Percentiles rank a stretch among this genome's conserved stretches.
These are phyloP conservation scores for Pyronema domesticum DNA, from an alignment of 495 filamentous ascomycete species.

Conservation along the genomic window DNA sequence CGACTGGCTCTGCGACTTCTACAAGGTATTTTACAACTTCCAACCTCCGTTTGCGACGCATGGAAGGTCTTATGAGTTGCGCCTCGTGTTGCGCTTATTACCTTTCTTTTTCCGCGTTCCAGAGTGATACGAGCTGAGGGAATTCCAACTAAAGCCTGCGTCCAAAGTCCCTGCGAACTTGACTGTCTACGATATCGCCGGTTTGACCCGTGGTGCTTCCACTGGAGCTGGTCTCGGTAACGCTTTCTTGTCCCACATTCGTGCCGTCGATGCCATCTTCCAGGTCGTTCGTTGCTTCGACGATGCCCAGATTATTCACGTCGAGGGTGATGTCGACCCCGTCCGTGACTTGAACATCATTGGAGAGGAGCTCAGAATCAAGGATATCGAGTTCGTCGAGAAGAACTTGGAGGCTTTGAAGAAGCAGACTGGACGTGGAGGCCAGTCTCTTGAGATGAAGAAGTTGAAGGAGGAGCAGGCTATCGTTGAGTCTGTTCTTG, in stretches of 20 bases:
- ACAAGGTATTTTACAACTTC: constrained; percentile 32
- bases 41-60: background rate
- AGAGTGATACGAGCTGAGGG: constrained; percentile 6
- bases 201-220: constrained; percentile 87
- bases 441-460: constrained; percentile 96
- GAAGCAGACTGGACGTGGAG: constrained; percentile 87
- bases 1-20: constrained; percentile 88
- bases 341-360: constrained; percentile 89
- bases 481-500: constrained; percentile 71
- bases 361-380: constrained; percentile 86
- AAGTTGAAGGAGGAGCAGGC: constrained; percentile 90
- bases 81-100: constrained; percentile 11
- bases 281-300: constrained; percentile 98
- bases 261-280: constrained; percentile 98
- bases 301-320: constrained; percentile 98
- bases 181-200: constrained; percentile 98
- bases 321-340: constrained; percentile 96
- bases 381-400: constrained; percentile 97
- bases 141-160: constrained; percentile 46
- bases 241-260: constrained; percentile 95
- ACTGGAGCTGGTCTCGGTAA: constrained; percentile 97
- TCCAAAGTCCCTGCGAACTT: constrained; percentile 89
- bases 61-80: background rate
- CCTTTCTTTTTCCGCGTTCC: constrained; percentile 4
- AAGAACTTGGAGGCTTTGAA: constrained; percentile 75